Evolutionary conservation across 345 rosid genomes (phyloP).

Genomic region (Moricandia moricandioides): DNA sequence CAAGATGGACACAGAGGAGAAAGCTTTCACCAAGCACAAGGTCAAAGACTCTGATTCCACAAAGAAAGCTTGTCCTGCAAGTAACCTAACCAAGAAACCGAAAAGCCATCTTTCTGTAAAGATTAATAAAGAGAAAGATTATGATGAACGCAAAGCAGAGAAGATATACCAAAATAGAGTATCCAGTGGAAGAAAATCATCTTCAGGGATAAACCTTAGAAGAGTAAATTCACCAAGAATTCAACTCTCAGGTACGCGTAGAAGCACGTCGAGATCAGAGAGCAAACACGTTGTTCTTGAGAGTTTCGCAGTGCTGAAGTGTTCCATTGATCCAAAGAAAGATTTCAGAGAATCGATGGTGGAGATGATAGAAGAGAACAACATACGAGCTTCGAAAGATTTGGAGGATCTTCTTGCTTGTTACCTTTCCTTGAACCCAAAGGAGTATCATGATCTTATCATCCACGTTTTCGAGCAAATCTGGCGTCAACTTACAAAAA

Average conservation of each 20-base stretch:
- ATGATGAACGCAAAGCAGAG: background rate
- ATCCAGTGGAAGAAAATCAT: conserved; percentile 39
- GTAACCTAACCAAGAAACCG: conserved; percentile 10
- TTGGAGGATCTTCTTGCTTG: conserved; percentile 89
- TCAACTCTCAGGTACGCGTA: conserved; percentile 36
- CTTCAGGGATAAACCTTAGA: conserved; percentile 49
- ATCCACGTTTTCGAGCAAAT: conserved; percentile 76
- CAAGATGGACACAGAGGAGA: conserved; percentile 38
- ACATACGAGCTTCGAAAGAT: conserved; percentile 57
- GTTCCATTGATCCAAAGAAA: conserved; percentile 67
- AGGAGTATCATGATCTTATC: conserved; percentile 65
- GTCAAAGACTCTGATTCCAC: conserved; percentile 24
- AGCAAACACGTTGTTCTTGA: conserved; percentile 41
- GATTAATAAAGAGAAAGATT: conserved; percentile 17
- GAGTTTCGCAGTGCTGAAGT: conserved; percentile 62
- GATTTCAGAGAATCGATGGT: conserved; percentile 89
- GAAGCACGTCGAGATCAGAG: conserved; percentile 38
- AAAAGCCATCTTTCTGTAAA: conserved; percentile 20
- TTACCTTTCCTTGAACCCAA: conserved; percentile 68
- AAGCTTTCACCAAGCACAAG: conserved; percentile 25
- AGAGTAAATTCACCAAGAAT: conserved; percentile 58
- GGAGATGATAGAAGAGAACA: conserved; percentile 86
- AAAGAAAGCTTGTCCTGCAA: conserved; percentile 30
- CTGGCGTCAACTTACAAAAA: conserved; percentile 46
- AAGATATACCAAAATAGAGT: conserved; percentile 10